Evolutionary conservation across 2,329 filamentous ascomycete genomes (phyloP).

Genomic region (Daldinia sp.): DNA sequence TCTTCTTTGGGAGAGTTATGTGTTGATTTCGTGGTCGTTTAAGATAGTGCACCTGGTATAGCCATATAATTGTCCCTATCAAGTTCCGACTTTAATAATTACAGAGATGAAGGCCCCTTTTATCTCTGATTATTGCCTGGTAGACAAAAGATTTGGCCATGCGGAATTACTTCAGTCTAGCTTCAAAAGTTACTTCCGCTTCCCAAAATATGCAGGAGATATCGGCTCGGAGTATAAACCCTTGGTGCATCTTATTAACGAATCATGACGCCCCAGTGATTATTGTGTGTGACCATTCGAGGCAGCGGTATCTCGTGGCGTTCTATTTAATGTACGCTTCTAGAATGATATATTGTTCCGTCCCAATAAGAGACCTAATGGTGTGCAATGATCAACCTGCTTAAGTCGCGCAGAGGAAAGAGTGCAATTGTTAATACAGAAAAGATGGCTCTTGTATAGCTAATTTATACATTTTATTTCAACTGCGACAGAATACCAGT

Average conservation of each 20-base stretch:
- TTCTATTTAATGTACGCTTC: too few species aligned
- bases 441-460: too few species aligned
- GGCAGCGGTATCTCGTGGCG: too few species aligned
- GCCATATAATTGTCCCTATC: neutral
- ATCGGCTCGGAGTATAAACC: neutral
- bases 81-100: too few species aligned
- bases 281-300: too few species aligned
- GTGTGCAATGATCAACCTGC: too few species aligned
- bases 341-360: too few species aligned
- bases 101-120: neutral
- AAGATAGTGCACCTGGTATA: neutral
- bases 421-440: too few species aligned
- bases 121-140: neutral
- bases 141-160: neutral
- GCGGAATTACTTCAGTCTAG: neutral
- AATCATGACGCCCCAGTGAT: neutral
- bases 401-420: too few species aligned
- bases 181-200: neutral
- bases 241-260: neutral
- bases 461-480: conserved; percentile 1
- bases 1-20: neutral
- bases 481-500: conserved; percentile 43
- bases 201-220: neutral
- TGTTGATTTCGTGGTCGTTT: neutral
- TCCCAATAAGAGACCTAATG: too few species aligned